A percentile compares a stretch with the other conserved stretches of the same genome.
These are phyloP conservation scores for Eucalyptus coolabah DNA, from an alignment of 345 rosid species.

Conservation along the genomic window DNA sequence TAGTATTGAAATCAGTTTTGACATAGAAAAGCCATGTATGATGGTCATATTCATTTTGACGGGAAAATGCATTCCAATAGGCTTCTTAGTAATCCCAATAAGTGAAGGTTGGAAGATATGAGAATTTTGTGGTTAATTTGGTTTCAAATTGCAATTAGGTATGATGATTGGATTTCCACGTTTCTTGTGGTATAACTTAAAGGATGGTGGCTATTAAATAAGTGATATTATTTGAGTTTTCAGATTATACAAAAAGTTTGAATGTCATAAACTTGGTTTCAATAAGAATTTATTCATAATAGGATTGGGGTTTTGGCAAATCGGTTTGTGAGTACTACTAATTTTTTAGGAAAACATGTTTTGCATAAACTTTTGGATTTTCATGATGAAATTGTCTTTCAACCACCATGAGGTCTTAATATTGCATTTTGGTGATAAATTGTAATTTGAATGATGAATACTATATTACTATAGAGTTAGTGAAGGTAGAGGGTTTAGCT, in stretches of 20 bases:
- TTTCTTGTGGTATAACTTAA: no score
- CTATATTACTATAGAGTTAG: no score
- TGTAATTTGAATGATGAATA: neutral
- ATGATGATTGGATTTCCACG: no score
- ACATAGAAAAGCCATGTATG: neutral
- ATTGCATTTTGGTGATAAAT: neutral
- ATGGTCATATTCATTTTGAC: neutral
- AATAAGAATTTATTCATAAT: no score
- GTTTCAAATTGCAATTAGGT: neutral
- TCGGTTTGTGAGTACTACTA: no score
- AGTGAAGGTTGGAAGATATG: neutral
- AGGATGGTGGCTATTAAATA: neutral
- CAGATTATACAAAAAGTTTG: no score
- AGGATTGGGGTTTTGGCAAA: neutral
- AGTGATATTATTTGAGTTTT: neutral
- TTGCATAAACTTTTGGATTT: neutral
- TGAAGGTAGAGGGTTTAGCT: no score
- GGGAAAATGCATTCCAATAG: neutral
- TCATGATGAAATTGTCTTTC: no score
- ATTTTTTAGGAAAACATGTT: no score
- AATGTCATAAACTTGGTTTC: neutral
- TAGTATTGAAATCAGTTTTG: no score
- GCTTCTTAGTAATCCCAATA: neutral
- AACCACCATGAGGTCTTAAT: no score
- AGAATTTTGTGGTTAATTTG: no score